Evolutionary conservation across 208 protist genomes (phyloP), one percentile per base, ranked within the genome.

Genomic region (Naegleria lovaniensis): DNA sequence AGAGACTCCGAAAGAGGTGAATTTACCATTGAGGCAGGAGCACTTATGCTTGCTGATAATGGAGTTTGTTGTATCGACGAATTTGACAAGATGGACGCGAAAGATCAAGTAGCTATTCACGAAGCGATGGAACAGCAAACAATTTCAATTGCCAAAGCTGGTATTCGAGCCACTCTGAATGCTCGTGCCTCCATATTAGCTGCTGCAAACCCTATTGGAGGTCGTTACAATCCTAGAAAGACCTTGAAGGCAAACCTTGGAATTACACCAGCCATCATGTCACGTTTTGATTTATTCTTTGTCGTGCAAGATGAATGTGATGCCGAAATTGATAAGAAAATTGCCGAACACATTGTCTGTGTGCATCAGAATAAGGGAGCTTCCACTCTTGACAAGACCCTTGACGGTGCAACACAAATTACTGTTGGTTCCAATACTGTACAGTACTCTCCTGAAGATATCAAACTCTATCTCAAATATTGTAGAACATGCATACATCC

Each of bases 111-210:
- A 0, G 98, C 99, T n/a, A 99, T 99, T 87, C 99, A 99, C 93
- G 99, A 99, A 93, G 99, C 98, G 16, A 99, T 99, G 99, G 99
- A 99, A 94, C 99, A 99, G 95, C 99, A 99, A 93, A 99, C 98
- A 36, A 99, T 99, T 85, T 99, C 98, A 0, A 99, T 99, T 92
- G 96, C 98, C 85, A 99, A 99, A 93, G 97, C 97, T 0, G 97
- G 97, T 90, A 98, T 99, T 58, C 97, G 99, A 90, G 98, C 99
- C 0, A 99, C 99, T 1, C 95, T 99, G n/a, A 99, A 99, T 93
- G 99, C 99, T 9, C 96, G 98, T 58, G 98, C 99, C 0, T 99
- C 98, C 36, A 97, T 99, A 89, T 94, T 99, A 16, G 98, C 99
- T 0, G 98, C 98, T 7, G 97, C 99, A 40, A 99, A 99, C 93